Percentiles rank a stretch among this genome's conserved stretches.
Evolutionary conservation across 495 filamentous ascomycete genomes (phyloP).

Genomic region (Lasiosphaeria miniovina): DNA sequence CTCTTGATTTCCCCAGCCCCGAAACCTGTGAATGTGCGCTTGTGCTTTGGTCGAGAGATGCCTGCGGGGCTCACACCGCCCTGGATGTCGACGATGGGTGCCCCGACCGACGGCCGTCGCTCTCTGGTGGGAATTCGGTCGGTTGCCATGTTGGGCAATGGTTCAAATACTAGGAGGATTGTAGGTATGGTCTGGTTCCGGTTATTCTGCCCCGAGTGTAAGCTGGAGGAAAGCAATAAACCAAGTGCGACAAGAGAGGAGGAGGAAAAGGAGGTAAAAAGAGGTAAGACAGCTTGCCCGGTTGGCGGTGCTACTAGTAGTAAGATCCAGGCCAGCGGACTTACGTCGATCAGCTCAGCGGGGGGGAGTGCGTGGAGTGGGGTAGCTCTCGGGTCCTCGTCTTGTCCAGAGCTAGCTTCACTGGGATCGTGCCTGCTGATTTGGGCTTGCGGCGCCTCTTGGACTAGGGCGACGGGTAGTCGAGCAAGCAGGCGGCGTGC

Average conservation of each 20-base stretch:
- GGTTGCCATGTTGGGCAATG: constrained; percentile 33
- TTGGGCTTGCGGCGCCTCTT: too few relatives aligned
- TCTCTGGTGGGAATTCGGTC: constrained; percentile 37
- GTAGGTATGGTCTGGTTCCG: neutral
- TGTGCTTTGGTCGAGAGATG: constrained; percentile 84
- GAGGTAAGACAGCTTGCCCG: too few relatives aligned
- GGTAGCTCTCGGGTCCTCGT: constrained; percentile 6
- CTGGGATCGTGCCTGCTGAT: neutral
- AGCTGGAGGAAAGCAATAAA: neutral
- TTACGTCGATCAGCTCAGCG: constrained; percentile 9
- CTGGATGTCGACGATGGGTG: constrained; percentile 77
- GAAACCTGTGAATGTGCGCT: constrained; percentile 88
- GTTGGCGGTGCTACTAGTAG: too few relatives aligned
- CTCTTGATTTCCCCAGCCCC: constrained; percentile 86
- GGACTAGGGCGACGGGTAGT: too few relatives aligned
- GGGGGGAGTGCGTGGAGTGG: constrained; percentile 3
- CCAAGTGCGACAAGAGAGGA: neutral
- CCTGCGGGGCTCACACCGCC: constrained; percentile 73
- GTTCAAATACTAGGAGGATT: neutral
- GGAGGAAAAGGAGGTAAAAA: neutral
- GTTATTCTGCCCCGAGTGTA: neutral
- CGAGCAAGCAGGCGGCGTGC: too few relatives aligned
- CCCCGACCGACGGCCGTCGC: constrained; percentile 72
- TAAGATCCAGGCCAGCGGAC: too few relatives aligned
- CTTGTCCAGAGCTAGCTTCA: neutral